These are phyloP conservation scores for Crepidotus variabilis DNA, from an alignment of 768 basidiomycete species.

Conservation along the genomic window DNA sequence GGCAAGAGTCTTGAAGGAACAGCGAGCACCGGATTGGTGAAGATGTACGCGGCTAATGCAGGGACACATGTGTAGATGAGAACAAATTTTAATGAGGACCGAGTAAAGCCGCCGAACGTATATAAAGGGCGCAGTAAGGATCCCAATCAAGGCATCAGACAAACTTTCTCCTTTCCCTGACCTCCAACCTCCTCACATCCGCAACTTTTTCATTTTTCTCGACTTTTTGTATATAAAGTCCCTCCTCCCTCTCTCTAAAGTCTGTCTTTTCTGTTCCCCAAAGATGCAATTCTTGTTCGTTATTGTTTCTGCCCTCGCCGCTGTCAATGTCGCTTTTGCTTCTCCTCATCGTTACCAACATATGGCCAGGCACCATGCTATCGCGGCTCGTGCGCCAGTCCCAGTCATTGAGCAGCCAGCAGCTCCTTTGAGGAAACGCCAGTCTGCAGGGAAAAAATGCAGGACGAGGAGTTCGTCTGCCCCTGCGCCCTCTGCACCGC, in stretches of 20 bases:
- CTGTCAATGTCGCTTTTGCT: slow-evolving; percentile 31
- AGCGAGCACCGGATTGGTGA: slow-evolving; percentile 65
- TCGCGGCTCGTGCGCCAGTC: slow-evolving; percentile 40
- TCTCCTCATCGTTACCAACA: slow-evolving; percentile 36
- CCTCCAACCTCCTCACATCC: slow-evolving; percentile 1
- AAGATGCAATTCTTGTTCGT: slow-evolving; percentile 25
- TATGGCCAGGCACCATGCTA: slow-evolving; percentile 34
- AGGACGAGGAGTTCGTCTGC: slow-evolving; percentile 23
- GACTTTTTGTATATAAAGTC: slow-evolving; percentile 6
- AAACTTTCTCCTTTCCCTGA: slow-evolving; percentile 2
- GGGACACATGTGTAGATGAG: slow-evolving; percentile 15
- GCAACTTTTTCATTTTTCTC: slow-evolving; percentile 7
- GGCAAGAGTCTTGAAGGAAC: slow-evolving; percentile 71
- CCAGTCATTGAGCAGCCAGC: slow-evolving; percentile 10
- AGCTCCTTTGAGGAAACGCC: slow-evolving; percentile 26
- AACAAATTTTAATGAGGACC: background rate
- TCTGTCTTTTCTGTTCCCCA: slow-evolving; percentile 8
- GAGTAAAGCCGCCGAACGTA: background rate
- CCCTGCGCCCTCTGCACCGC: slow-evolving; percentile 1
- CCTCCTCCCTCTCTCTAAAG: slow-evolving; percentile 12
- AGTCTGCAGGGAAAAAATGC: slow-evolving; percentile 30
- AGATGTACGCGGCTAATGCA: slow-evolving; percentile 70
- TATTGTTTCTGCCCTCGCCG: slow-evolving; percentile 40
- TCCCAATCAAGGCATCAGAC: no score
- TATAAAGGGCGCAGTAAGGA: background rate